These are phyloP conservation scores for Hericium rajendrae DNA, from an alignment of 768 basidiomycete species.

Conservation along the genomic window DNA sequence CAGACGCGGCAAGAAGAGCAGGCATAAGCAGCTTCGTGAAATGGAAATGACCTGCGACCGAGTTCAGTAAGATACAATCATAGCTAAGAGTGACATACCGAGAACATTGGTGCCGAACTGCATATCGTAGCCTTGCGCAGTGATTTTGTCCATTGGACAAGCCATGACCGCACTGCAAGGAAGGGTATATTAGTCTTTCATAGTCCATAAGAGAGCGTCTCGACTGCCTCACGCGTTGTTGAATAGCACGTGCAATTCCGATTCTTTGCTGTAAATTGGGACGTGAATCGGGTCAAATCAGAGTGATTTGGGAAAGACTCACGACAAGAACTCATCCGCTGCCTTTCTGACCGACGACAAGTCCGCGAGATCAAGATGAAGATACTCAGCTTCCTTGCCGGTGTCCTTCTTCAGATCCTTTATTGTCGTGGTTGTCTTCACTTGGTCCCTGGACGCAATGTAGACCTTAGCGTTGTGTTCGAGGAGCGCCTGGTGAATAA, in stretches of 20 bases:
- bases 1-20: constrained; percentile 11
- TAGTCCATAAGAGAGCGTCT: no score
- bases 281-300: background rate
- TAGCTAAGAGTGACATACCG: background rate
- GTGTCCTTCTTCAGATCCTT: constrained; percentile 6
- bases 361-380: constrained; percentile 6
- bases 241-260: constrained; percentile 2
- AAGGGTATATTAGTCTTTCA: background rate
- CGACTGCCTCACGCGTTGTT: background rate
- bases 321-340: constrained; percentile 1
- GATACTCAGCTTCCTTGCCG: constrained; percentile 1
- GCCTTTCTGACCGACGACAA: background rate
- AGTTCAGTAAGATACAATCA: background rate
- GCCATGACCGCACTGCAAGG: constrained; percentile 4
- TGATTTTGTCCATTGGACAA: constrained; percentile 3
- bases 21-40: constrained; percentile 20
- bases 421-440: background rate
- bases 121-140: constrained; percentile 14
- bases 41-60: constrained; percentile 12
- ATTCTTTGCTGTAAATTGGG: background rate
- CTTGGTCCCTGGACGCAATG: constrained; percentile 3
- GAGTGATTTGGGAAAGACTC: background rate
- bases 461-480: constrained; percentile 9
- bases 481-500: constrained; percentile 3
- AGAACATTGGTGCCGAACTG: constrained; percentile 15